Evolutionary conservation across 129 eudicot genomes (phyloP), one percentile per base, ranked within the genome.

Genomic region (Pulicaria dysenterica): DNA sequence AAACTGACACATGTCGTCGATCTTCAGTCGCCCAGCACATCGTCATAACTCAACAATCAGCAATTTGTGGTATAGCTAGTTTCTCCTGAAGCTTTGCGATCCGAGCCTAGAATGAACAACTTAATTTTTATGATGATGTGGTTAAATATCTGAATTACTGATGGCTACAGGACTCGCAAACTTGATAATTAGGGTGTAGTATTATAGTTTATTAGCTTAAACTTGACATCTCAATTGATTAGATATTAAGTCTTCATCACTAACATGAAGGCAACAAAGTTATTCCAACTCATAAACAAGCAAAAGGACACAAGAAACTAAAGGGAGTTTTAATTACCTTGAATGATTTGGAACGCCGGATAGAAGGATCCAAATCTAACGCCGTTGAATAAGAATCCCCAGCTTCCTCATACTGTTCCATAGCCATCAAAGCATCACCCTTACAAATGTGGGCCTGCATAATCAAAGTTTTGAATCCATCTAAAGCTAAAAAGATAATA

Each of bases 341-440:
- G 77, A 92, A 93, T 42, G 89, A 78, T 81, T 93, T 90, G 53
- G 92, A 90, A 62, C 91, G 87, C 31, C 91, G 90, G 50, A 87
- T 69, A 31, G 96, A 85, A 56, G 92, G 98, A 75, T 93, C 90
- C 60, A 82, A 71, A 58, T 87, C 84, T 73, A 90, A 72, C 44
- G 96, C 98, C 80, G 68, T 80, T 44, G 84, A 79, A 75, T 83
- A 90, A 48, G 91, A 85, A 54, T 72, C 79, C 61, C 79, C 89
- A 49, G 96, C 96, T 13, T 64, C 87, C 41, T 85, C 87, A 70
- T 80, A 76, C 58, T 78, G 80, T 73, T 90, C 92, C 92, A 87
- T 80, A 68, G 91, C 92, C 90, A 93, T 69, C 56, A 86, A 87
- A 55, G 73, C 95, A 85, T 87, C 98, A 64, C 92, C 98, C 84